phyloP scores from a whole-genome alignment of 2,329 filamentous ascomycete species.

The Metarhizium anisopliae region DNA sequence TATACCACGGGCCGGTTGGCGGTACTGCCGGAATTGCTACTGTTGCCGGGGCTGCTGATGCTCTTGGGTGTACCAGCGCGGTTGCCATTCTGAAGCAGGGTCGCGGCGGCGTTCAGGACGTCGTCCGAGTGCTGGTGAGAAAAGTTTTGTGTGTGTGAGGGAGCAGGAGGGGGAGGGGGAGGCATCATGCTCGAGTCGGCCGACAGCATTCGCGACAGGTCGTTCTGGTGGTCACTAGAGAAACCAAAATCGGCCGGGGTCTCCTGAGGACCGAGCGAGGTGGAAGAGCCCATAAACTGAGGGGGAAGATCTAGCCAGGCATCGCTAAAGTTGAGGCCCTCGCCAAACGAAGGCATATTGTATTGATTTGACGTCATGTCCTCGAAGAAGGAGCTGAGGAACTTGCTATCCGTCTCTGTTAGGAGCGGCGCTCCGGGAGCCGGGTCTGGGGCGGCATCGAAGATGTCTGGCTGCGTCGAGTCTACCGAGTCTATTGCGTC shows the following conservation, averaged over 20 bases:
- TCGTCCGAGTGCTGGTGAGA: slow-evolving; percentile 36
- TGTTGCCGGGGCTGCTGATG: slow-evolving; percentile 9
- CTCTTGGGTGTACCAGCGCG: neutral
- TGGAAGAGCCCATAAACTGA: slow-evolving; percentile 55
- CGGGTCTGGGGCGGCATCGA: slow-evolving; percentile 47
- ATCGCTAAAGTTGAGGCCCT: slow-evolving; percentile 40
- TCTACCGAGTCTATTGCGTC: slow-evolving; percentile 34
- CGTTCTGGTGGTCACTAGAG: slow-evolving; percentile 10
- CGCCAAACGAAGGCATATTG: slow-evolving; percentile 39
- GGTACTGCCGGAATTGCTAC: slow-evolving; percentile 14
- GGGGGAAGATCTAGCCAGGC: slow-evolving; percentile 53
- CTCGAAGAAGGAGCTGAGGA: slow-evolving; percentile 50
- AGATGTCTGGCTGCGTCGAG: slow-evolving; percentile 33
- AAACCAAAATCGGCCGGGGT: slow-evolving; percentile 10
- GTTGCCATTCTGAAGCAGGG: slow-evolving; percentile 36
- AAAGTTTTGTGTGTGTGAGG: slow-evolving; percentile 12
- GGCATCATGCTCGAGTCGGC: slow-evolving; percentile 24
- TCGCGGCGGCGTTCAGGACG: slow-evolving; percentile 47
- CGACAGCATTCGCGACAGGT: slow-evolving; percentile 9
- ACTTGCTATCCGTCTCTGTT: slow-evolving; percentile 50
- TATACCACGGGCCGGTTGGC: slow-evolving; percentile 20
- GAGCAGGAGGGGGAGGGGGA: slow-evolving; percentile 21
- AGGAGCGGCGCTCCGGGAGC: slow-evolving; percentile 57
- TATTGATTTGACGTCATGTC: slow-evolving; percentile 43
- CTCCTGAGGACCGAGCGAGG: slow-evolving; percentile 49